Evolutionary conservation across 139 green algal species (phyloP), one percentile per base, ranked within the genome.

Genomic region (Gonium pectorale): DNA sequence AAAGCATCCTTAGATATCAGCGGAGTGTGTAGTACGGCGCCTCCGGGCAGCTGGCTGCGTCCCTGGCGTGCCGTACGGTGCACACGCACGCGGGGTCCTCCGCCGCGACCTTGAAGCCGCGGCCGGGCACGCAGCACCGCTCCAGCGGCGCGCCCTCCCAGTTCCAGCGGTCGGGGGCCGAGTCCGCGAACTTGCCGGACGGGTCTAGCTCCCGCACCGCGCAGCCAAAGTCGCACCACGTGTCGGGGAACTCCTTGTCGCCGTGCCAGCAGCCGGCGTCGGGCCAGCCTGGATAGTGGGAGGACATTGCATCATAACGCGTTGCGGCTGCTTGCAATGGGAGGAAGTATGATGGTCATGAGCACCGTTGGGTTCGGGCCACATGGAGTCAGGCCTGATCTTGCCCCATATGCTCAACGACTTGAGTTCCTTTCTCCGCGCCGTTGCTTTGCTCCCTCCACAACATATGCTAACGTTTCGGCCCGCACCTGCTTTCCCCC

Each of bases 401-500:
- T n/a, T n/a, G n/a, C n/a, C n/a, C n/a, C n/a, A n/a, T n/a, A n/a
- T n/a, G n/a, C n/a, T n/a, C n/a, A n/a, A n/a, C n/a, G n/a, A n/a
- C n/a, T n/a, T n/a, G n/a, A n/a, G n/a, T n/a, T n/a, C n/a, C n/a
- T n/a, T n/a, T n/a, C n/a, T n/a, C n/a, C n/a, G n/a, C n/a, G n/a
- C n/a, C n/a, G n/a, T n/a, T n/a, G n/a, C n/a, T n/a, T n/a, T n/a
- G n/a, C n/a, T n/a, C n/a, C n/a, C n/a, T n/a, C n/a, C n/a, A n/a
- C n/a, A n/a, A n/a, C n/a, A n/a, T n/a, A n/a, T n/a, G n/a, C n/a
- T n/a, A n/a, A n/a, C n/a, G n/a, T n/a, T n/a, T n/a, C n/a, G n/a
- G n/a, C n/a, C n/a, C n/a, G n/a, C 83, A 41, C 93, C 93, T 40
- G 92, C 89, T 78, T 97, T 97, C 80, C 94, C 94, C 90, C 91